Evolutionary conservation across 495 filamentous ascomycete genomes (phyloP), one percentile per base, ranked within the genome.

Genomic region (Zalerion maritima): DNA sequence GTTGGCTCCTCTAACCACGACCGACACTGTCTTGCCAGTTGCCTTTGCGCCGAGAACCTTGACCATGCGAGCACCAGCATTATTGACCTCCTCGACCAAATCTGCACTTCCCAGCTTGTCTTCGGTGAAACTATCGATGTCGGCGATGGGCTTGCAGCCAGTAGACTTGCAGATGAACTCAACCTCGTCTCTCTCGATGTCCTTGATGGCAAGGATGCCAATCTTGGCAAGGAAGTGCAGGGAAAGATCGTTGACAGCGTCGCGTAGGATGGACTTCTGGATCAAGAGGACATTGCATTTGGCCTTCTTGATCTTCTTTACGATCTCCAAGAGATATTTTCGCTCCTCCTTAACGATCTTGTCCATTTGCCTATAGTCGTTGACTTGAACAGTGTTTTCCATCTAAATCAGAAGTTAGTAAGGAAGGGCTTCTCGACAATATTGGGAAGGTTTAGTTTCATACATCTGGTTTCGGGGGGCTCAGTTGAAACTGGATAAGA

Each of bases 241-340:
- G 29, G 81, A 85, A 14, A 96, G 71, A 40, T 96, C 89, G 62
- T 97, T 96, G 57, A 97, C 85, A 25, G 89, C 89, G 49, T 97
- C 89, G 42, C 89, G 73, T 24, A 97, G 73, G 41, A 97, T 97
- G 11, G 87, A 94, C 58, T 97, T 97, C 49, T 97, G 89, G 42
- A 97, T 94, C 41, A 97, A 67, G 31, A 97, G 75, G 18, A 97
- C 91, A 46, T 97, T 97, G 65, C 89, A 97, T 60, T 94, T 94
- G 42, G 85, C 86, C 67, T 94, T 96, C 62, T 94, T 93, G 60
- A 97, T 97, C 71, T 94, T 97, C 73, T 97, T 97, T 47, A 85
- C 84, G 73, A 97, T 83, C 60, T 94, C 94, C 24, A 97, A 73
- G 35, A 97, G 68, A 57, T 97, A 97, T 35, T 85, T 83, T 35